Evolutionary conservation across 306 rosid genomes (phyloP), one percentile per base, ranked within the genome.

Genomic region (Pyrus betulifolia): DNA sequence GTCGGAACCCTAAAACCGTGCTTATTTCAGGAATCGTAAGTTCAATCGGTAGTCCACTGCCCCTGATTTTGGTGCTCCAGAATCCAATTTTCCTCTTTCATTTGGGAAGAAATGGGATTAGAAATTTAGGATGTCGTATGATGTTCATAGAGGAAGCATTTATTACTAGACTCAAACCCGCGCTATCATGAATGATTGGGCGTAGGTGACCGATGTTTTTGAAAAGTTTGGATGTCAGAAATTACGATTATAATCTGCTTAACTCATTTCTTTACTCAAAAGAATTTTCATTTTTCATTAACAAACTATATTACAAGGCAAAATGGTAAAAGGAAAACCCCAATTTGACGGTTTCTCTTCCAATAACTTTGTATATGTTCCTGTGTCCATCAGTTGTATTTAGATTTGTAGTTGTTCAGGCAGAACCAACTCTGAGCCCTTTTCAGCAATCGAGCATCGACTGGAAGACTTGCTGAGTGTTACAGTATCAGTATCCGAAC

Each of bases 401-500:
- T 33, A 40, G 22, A 73, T 44, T 25, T 40, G 42, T 38, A 38
- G 42, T 38, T 7, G 42, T 38, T 38, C 42, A 7, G 42, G 42
- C 42, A 7, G 10, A 38, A 38, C 42, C 42, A 38, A 38, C 42
- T 38, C 9, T 1, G 42, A 7, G 42, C 42, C 42, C 42, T 1
- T 38, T 38, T 38, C 42, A 38, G 40, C 42, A 38, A 38, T 38
- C 42, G 2, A 38, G 42, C 42, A 38, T 7, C 10, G 2, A 38
- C 42, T 1, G 10, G 42, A 7, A 38, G 42, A 38, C 10, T 38
- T 38, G 9, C 42, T 38, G 42, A 7, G 42, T 1, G 40, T 23
- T 23, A 23, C 52, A 49, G 15, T 49, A 71, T 85, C 78, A 49
- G 2, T 46, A 76, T 88, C 79, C 54, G 85, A 83, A 75, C 86